Evolutionary conservation across 2,329 filamentous ascomycete species (phyloP), one percentile per base, ranked within the genome.

Genomic region (Verticillium alfalfae): DNA sequence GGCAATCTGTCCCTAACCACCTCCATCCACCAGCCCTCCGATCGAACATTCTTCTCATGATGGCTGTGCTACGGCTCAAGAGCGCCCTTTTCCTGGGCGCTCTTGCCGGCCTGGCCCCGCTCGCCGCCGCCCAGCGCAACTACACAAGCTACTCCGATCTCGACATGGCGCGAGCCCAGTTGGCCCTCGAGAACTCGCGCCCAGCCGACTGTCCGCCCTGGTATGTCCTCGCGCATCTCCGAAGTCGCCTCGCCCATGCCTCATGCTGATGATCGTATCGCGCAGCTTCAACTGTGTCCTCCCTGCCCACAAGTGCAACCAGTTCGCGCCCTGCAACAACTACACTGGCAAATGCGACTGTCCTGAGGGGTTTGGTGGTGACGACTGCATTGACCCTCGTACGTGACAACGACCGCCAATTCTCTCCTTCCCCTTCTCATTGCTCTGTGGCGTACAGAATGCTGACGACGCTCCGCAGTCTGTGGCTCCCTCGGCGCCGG

Each of bases 201-300:
- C 90, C 92, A 7, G 84, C 85, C 65, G 86, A 89, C 70, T 95
- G 92, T 72, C 91, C 91, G 60, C 91, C 91, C 70, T 95, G 88
- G 87, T 90, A 76, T 67, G 78, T 75, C 66, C 54, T 18, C 34
- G 15, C 26, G 13, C 54, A 36, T n/a, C 8, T 66, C 62, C 57
- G 60, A 70, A 34, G 63, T 54, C 54, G 79, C 80, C 54, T 3
- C 4, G 6, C 15, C 31, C 54, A 10, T 18, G 26, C 54, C 10
- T 3, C 34, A 31, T 31, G 13, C 54, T 56, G 26, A 36, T 31
- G 16, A 13, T 12, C 13, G 69, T 62, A 74, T 72, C 18, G 10
- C 70, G 69, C 66, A 94, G 95, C 81, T 99, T 99, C 84, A 98
- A 99, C 84, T 99, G 95, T 79, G 90, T 97, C 62, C 85, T 99